phyloP scores from a whole-genome alignment of 2,329 filamentous ascomycete genomes.

The Fusarium coffeatum region DNA sequence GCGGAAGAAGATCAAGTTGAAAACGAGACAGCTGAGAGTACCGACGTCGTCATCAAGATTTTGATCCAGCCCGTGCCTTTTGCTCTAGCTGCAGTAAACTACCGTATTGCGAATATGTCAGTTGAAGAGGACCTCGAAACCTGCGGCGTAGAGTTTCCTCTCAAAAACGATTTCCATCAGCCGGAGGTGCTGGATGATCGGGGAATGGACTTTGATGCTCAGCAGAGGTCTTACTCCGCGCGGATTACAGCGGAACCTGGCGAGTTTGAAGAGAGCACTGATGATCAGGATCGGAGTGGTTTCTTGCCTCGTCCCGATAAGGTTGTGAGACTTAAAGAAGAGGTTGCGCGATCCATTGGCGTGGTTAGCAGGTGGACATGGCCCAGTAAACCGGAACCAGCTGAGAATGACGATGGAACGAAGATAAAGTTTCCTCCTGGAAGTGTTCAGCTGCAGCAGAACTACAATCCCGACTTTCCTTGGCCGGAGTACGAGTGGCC shows the following conservation, averaged over 20 bases:
- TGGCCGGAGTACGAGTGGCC: slow-evolving; percentile 4
- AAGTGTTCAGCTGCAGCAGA: slow-evolving; percentile 3
- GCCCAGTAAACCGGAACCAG: not conserved
- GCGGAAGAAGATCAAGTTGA: not conserved
- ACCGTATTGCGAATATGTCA: not conserved
- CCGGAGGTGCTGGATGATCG: not conserved
- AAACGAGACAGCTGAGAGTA: not conserved
- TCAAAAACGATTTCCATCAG: slow-evolving; percentile 12
- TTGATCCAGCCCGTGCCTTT: not conserved
- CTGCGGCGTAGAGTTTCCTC: not conserved
- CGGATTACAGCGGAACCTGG: not conserved
- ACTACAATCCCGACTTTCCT: not conserved
- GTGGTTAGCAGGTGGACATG: not conserved
- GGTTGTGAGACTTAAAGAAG: slow-evolving; percentile 2
- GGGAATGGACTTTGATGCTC: not conserved
- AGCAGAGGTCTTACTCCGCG: not conserved
- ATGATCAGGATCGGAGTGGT: not conserved
- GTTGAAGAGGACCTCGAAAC: not conserved
- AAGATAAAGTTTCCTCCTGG: not conserved
- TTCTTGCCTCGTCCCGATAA: not conserved
- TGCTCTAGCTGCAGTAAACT: not conserved
- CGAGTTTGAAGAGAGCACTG: slow-evolving; percentile 1
- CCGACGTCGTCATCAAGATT: slow-evolving; percentile 3
- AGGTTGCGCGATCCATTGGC: not conserved
- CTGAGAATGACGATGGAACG: not conserved